Conservation (phyloP, 2,329 filamentous ascomycete species). For the Ophiostoma ips region DNA sequence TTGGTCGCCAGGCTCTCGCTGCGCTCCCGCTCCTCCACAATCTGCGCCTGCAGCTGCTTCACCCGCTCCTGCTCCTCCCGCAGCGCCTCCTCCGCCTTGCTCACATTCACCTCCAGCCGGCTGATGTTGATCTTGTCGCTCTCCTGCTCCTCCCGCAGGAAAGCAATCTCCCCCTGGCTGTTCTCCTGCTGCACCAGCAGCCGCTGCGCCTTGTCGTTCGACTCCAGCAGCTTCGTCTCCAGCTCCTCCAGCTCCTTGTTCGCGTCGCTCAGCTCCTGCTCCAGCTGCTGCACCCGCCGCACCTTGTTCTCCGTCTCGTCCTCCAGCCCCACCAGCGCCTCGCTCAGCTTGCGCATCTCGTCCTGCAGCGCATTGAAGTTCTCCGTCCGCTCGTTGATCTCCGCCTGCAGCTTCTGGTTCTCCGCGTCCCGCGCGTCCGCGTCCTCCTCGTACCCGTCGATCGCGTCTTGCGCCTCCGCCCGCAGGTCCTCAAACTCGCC, state of each 20-base stretch:
- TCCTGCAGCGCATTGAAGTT: conserved; percentile 84
- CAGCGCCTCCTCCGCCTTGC: conserved; percentile 64
- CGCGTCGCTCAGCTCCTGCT: conserved; percentile 68
- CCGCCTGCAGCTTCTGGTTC: conserved; percentile 52
- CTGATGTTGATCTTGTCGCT: conserved; percentile 96
- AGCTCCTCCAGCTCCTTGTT: conserved; percentile 78
- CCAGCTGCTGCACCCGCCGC: conserved; percentile 66
- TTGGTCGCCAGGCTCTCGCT: conserved; percentile 73
- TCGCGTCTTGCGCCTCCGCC: conserved; percentile 51
- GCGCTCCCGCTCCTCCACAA: conserved; percentile 70
- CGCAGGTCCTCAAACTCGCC: conserved; percentile 46
- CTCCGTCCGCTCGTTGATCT: conserved; percentile 64
- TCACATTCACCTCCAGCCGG: conserved; percentile 72
- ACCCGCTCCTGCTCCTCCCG: conserved; percentile 71
- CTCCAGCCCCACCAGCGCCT: conserved; percentile 73
- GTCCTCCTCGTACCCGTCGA: conserved; percentile 55
- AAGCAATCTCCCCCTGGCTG: conserved; percentile 82
- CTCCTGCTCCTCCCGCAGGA: conserved; percentile 93
- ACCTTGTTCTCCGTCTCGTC: conserved; percentile 75
- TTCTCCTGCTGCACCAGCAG: conserved; percentile 87
- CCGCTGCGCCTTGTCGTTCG: conserved; percentile 76
- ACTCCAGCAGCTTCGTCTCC: conserved; percentile 70
- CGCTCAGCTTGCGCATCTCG: conserved; percentile 86
- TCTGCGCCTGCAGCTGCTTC: conserved; percentile 57
- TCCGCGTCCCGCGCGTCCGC: conserved; percentile 60